A percentile compares a stretch with the other conserved stretches of the same genome.
Conservation (phyloP, 208 protist species). For the Acanthamoeba lugdunensis region DNA sequence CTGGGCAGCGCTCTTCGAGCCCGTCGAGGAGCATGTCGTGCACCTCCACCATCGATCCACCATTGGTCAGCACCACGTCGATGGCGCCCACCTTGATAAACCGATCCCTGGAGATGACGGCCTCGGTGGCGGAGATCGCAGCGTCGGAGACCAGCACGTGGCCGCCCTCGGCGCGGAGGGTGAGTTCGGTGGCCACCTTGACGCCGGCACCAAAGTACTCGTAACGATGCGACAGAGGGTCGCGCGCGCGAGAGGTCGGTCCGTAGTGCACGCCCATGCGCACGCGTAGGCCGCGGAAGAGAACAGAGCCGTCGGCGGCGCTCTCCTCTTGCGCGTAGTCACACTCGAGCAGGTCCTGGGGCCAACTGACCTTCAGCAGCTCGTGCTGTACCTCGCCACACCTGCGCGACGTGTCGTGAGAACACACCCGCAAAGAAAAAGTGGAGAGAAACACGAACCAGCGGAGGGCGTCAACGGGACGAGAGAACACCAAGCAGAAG, state of each 20-base stretch:
- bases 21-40: too few relatives aligned
- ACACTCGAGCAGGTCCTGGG: background rate
- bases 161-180: slow-evolving; percentile 17
- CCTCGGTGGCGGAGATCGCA: background rate
- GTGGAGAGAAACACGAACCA: background rate
- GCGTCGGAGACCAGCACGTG: slow-evolving; percentile 25
- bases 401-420: background rate
- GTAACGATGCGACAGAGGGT: background rate
- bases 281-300: slow-evolving; percentile 73
- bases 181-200: background rate
- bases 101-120: too few relatives aligned
- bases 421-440: too few relatives aligned
- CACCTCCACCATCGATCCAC: too few relatives aligned
- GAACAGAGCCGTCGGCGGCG: too few relatives aligned
- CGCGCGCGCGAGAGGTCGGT: background rate
- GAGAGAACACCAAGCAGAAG: slow-evolving; percentile 71
- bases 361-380: slow-evolving; percentile 41
- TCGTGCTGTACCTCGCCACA: slow-evolving; percentile 20
- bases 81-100: too few relatives aligned
- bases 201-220: slow-evolving; percentile 53
- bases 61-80: too few relatives aligned
- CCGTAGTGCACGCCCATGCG: slow-evolving; percentile 85
- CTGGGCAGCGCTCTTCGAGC: too few relatives aligned
- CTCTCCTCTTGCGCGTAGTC: background rate
- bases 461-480: background rate